Evolutionary conservation across 1,284 basidiomycete species (phyloP).

Genomic region (Cryptococcus sp.): DNA sequence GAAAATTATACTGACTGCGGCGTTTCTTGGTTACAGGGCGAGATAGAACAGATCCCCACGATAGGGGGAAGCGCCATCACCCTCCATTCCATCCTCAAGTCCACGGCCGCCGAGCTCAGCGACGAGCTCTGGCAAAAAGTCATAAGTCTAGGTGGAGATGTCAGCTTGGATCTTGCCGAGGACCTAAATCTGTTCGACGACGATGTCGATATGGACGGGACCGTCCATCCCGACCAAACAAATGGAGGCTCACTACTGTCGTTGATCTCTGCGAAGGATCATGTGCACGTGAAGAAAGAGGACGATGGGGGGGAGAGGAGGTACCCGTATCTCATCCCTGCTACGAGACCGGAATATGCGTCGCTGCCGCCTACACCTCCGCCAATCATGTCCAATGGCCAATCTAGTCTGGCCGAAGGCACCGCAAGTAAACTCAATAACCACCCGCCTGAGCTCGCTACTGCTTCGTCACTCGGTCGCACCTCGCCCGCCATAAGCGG

Average conservation of each 20-base stretch:
- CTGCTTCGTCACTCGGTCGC: neutral
- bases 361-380: neutral
- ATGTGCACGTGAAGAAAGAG: neutral
- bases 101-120: slow-evolving; percentile 8
- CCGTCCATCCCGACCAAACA: neutral
- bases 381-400: slow-evolving; percentile 12
- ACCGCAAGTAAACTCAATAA: neutral
- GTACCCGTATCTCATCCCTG: slow-evolving; percentile 14
- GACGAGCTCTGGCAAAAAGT: slow-evolving; percentile 12
- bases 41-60: slow-evolving; percentile 23
- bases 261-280: neutral
- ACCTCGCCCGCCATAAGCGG: neutral
- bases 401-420: slow-evolving; percentile 29
- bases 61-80: slow-evolving; percentile 13
- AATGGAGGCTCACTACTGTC: neutral
- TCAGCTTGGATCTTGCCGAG: neutral
- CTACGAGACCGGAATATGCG: neutral
- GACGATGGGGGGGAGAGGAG: neutral
- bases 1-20: neutral
- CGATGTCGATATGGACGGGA: slow-evolving; percentile 14
- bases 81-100: slow-evolving; percentile 9
- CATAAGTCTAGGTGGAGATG: slow-evolving; percentile 2
- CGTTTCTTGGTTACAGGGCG: slow-evolving; percentile 11
- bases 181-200: neutral
- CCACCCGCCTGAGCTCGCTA: too few species aligned